Evolutionary conservation across 768 basidiomycete species (phyloP).

Genomic region (Coprinopsis cinerea): DNA sequence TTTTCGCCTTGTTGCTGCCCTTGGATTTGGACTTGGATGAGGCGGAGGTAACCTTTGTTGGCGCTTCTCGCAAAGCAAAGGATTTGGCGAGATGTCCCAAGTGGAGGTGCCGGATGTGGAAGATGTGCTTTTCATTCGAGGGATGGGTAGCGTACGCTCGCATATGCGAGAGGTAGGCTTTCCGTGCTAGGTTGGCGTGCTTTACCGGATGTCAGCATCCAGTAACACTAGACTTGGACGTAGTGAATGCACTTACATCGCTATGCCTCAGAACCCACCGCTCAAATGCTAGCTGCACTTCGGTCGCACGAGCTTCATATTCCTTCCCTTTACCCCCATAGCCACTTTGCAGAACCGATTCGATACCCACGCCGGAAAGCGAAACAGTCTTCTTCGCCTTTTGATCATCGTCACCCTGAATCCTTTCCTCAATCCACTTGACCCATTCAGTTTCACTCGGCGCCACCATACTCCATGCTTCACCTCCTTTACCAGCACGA

Average conservation of each 20-base stretch:
- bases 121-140: constrained; percentile 90
- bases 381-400: constrained; percentile 25
- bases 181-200: constrained; percentile 75
- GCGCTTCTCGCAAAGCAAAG: constrained; percentile 86
- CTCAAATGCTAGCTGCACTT: constrained; percentile 93
- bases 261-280: constrained; percentile 79
- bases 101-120: constrained; percentile 92
- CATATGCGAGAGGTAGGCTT: constrained; percentile 88
- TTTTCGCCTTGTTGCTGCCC: constrained; percentile 5
- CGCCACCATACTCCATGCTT: constrained; percentile 89
- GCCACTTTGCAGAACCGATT: constrained; percentile 68
- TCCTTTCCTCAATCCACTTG: constrained; percentile 79
- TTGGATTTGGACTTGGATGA: constrained; percentile 14
- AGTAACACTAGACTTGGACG: constrained; percentile 2
- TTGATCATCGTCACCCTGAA: constrained; percentile 47
- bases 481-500: constrained; percentile 91
- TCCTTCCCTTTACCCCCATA: constrained; percentile 82
- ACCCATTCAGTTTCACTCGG: constrained; percentile 90
- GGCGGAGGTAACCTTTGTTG: constrained; percentile 40
- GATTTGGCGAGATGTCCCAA: constrained; percentile 92
- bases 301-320: constrained; percentile 86
- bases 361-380: constrained; percentile 57
- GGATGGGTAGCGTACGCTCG: constrained; percentile 98
- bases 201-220: constrained; percentile 23
- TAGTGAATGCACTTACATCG: constrained; percentile 39